Evolutionary conservation across 1,284 basidiomycete species (phyloP), one percentile per base, ranked within the genome.

Genomic region (Phellinidium pouzarii): DNA sequence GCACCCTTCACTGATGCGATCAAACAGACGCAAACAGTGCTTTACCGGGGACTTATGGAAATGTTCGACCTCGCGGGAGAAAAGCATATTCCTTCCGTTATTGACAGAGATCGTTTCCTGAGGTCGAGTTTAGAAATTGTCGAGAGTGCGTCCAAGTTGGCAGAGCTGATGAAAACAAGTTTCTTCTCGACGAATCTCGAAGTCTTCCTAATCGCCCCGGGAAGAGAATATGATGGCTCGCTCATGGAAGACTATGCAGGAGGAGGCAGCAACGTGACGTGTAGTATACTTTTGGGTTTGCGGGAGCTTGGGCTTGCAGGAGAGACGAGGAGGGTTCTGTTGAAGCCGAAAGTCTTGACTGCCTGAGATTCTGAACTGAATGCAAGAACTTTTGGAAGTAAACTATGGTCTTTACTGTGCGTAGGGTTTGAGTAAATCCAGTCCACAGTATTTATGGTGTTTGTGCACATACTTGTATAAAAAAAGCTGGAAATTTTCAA

Each of bases 311-410:
- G 34, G 17, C 25, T 36, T 38, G 47, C 19, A 6, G 43, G 25
- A 25, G 42, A 45, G 43, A 19, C 19, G 9, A 40, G 19, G 37
- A 20, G 19, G n/a, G 25, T 44, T 14, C 23, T 52, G 29, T 4
- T 52, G 29, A 27, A 36, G 22, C 43, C 50, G 3, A 44, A 52
- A 25, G 50, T 52, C 12, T 25, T 52, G 26, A 23, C 42, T n/a
- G n/a, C 45, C 17, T 47, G 31, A 29, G 25, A 31, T 5, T n/a
- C n/a, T n/a, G n/a, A n/a, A n/a, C n/a, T n/a, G n/a, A n/a, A n/a
- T n/a, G n/a, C n/a, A n/a, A n/a, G n/a, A n/a, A n/a, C n/a, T n/a
- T n/a, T n/a, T n/a, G n/a, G n/a, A n/a, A n/a, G n/a, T n/a, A n/a
- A n/a, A n/a, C n/a, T n/a, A n/a, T n/a, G n/a, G n/a, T n/a, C n/a